These are phyloP conservation scores for Fusarium keratoplasticum DNA, from an alignment of 2,329 filamentous ascomycete species.

Conservation along the genomic window DNA sequence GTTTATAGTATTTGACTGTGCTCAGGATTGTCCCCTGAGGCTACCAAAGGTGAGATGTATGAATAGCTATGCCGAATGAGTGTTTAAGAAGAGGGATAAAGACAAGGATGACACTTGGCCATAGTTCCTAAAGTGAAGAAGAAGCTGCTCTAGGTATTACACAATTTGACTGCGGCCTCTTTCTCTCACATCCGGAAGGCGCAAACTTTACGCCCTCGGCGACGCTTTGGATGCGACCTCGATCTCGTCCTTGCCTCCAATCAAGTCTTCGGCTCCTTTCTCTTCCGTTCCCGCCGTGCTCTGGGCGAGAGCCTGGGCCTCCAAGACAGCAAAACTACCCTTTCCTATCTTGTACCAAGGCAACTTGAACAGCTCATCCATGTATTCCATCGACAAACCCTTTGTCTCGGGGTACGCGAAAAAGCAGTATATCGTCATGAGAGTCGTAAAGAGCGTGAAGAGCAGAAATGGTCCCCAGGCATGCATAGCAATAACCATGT, in stretches of 20 bases:
- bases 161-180: background rate
- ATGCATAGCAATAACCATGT: slow-evolving; percentile 20
- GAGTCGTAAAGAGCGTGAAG: background rate
- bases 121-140: background rate
- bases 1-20: background rate
- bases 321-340: background rate
- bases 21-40: background rate
- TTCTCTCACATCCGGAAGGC: background rate
- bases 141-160: background rate
- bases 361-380: slow-evolving; percentile 17
- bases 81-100: background rate
- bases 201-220: background rate
- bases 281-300: background rate
- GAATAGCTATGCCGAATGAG: background rate
- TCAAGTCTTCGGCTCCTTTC: background rate
- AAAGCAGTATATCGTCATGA: slow-evolving; percentile 5
- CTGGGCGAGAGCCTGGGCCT: background rate
- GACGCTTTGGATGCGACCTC: background rate
- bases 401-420: slow-evolving; percentile 17
- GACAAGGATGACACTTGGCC: background rate
- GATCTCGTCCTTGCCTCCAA: background rate
- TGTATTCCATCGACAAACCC: slow-evolving; percentile 12
- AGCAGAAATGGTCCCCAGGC: slow-evolving; percentile 15
- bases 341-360: slow-evolving; percentile 15
- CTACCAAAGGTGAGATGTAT: background rate